Evolutionary conservation across 345 rosid species (phyloP), one percentile per base, ranked within the genome.

Genomic region (Arabidopsis arenosa): DNA sequence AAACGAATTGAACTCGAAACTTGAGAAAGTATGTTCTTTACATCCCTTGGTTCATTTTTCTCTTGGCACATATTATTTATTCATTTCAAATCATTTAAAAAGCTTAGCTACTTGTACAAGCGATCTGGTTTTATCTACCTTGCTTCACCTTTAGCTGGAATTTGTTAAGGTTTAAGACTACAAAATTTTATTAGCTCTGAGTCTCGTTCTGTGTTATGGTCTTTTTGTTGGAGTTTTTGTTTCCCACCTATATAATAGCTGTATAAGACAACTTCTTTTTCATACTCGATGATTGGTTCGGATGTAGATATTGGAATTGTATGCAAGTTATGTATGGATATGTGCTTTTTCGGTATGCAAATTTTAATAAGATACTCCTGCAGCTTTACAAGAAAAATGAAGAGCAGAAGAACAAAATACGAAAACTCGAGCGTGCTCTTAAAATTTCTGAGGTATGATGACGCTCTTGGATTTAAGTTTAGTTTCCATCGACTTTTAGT

Each of bases 401-500:
- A 7, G 97, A 91, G 66, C 94, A 91, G 79, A 87, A 84, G 86
- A 85, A 79, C 73, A 88, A 83, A 81, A 85, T 93, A 64, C 88
- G 83, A 17, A 89, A 89, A 84, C 87, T 86, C 54, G 98, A 96
- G 67, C 96, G 95, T 56, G 98, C 98, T 72, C 98, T 93, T 67
- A 87, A 88, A 79, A 76, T 79, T 66, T 93, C 97, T 21, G 97
- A 96, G 97, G 99, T 96, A 81, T 79, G 23, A 26, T 30, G 61
- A 55, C 55, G 11, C 48, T 30, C 75, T 43, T 53, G 33, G 49
- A 54, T 40, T 18, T 41, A 4, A 7, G 18, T 57, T 58, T 43
- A 18, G 23, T 45, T 58, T 15, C 17, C 8, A 18, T 18, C 21
- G 21, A 47, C 2, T 35, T 61, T 52, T 0, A 5, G 36, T 36